These are phyloP conservation scores for Saccharomyces paradoxus DNA, from an alignment of 805 yeast genomes.

Conservation along the genomic window DNA sequence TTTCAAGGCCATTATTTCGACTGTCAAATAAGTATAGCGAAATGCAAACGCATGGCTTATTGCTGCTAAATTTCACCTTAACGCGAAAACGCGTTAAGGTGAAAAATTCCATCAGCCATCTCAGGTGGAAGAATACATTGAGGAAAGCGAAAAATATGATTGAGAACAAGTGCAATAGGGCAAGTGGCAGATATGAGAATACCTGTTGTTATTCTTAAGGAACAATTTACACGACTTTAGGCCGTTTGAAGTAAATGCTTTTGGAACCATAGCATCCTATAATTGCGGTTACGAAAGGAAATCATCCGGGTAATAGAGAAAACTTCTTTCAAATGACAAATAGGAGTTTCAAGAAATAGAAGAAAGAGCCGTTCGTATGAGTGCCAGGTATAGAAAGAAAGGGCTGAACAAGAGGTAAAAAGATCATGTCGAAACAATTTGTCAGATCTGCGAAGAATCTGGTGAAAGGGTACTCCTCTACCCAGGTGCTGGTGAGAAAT, in stretches of 20 bases:
- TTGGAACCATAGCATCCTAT: not conserved
- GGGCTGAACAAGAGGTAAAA: not conserved
- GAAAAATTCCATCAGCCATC: not conserved
- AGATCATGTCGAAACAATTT: constrained; percentile 59
- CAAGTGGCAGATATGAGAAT: not conserved
- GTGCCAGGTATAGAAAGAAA: not conserved
- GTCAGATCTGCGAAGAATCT: constrained; percentile 75
- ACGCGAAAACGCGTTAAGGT: not conserved
- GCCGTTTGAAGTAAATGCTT: not conserved
- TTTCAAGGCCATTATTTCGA: not conserved
- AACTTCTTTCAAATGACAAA: not conserved
- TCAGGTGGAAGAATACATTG: not conserved
- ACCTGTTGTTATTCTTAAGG: not conserved
- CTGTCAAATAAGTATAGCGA: not conserved
- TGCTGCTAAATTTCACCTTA: not conserved
- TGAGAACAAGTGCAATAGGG: not conserved
- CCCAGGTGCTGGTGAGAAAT: constrained; percentile 81
- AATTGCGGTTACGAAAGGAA: not conserved
- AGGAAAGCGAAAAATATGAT: not conserved
- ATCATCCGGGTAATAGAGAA: not conserved
- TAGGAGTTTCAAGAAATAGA: not conserved
- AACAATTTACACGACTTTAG: not conserved
- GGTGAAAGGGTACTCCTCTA: constrained; percentile 73
- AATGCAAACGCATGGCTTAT: not conserved
- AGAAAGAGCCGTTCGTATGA: not conserved